Evolutionary conservation across 768 basidiomycete species (phyloP).

Genomic region (Pisolithus albus): DNA sequence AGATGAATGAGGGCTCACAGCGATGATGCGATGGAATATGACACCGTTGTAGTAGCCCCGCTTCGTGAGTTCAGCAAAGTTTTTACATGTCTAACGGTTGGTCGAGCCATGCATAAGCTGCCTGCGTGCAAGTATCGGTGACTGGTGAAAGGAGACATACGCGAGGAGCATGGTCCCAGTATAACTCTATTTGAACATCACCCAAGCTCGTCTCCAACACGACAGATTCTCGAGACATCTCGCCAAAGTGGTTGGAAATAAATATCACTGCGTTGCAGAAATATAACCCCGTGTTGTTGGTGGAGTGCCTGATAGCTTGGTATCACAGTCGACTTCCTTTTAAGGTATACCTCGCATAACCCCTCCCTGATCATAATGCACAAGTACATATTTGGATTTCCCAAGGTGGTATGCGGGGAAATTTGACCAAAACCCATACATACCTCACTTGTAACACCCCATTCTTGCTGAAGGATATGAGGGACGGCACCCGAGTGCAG

Average conservation of each 20-base stretch:
- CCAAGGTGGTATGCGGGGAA: no score
- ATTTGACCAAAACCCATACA: no score
- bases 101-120: not conserved
- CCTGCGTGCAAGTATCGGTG: not conserved
- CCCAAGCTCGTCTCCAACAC: constrained; percentile 79
- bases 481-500: no score
- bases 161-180: constrained; percentile 86
- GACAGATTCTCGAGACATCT: constrained; percentile 41
- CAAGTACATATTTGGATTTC: no score
- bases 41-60: constrained; percentile 90
- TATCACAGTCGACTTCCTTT: no score
- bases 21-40: constrained; percentile 86
- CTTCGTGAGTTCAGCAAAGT: constrained; percentile 87
- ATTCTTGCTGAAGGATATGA: no score
- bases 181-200: constrained; percentile 85
- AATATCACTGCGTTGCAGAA: not conserved
- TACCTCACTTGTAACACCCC: no score
- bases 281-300: no score
- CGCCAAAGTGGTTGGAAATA: not conserved
- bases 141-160: constrained; percentile 22
- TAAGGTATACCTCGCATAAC: no score
- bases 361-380: no score
- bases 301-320: no score
- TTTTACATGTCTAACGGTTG: constrained; percentile 80
- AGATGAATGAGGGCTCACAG: constrained; percentile 39